These are phyloP conservation scores for maize (Zea mays) DNA, from an alignment of 176 grass and related monocot species.

Conservation along the genomic window Zm-B73-REFERENCE-NAM-5.0 NC_050099.1:176600501-176601000, in stretches of 20 bases:
- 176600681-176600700: constrained; percentile 25
- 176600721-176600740: constrained; percentile 70
- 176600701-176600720: constrained; percentile 73
- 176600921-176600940: no score
- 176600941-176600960: no score
- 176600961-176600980: no score
- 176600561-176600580: constrained; percentile 34
- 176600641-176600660: constrained; percentile 5
- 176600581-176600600: not conserved
- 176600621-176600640: constrained; percentile 77
- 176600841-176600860: no score
- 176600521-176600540: constrained; percentile 83
- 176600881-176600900: no score
- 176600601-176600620: constrained; percentile 76
- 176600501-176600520: constrained; percentile 69
- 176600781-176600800: not conserved
- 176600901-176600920: no score
- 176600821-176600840: no score
- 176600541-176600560: constrained; percentile 66
- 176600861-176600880: no score
- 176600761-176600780: constrained; percentile 50
- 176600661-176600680: constrained; percentile 9
- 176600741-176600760: constrained; percentile 56
- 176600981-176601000: no score
- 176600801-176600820: no score